Evolutionary conservation across 2,329 filamentous ascomycete species (phyloP).

Genomic region (Aspergillus clavatus): DNA sequence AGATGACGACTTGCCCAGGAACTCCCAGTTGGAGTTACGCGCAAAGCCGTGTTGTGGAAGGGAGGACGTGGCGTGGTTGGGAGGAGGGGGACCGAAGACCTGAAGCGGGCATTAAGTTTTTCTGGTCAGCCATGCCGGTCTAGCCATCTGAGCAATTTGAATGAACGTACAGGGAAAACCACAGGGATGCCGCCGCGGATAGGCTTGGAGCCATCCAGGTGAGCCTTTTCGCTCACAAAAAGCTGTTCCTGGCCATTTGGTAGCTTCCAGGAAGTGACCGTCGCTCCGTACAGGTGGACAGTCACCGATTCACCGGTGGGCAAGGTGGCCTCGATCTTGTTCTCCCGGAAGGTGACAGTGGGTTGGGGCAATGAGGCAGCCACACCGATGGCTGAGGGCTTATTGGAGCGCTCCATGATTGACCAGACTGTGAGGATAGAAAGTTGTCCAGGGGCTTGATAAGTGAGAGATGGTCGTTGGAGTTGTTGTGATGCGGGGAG

Average conservation of each 20-base stretch:
- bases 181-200: slow-evolving; percentile 89
- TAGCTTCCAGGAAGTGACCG: slow-evolving; percentile 89
- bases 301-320: slow-evolving; percentile 83
- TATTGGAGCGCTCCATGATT: slow-evolving; percentile 74
- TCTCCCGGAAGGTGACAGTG: slow-evolving; percentile 68
- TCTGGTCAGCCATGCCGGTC: slow-evolving; percentile 10
- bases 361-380: slow-evolving; percentile 72
- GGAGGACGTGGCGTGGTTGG: slow-evolving; percentile 68
- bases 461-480: background rate
- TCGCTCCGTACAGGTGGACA: slow-evolving; percentile 85
- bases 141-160: background rate
- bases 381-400: slow-evolving; percentile 69
- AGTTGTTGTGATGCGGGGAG: background rate
- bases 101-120: slow-evolving; percentile 10
- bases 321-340: slow-evolving; percentile 71
- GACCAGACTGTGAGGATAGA: background rate
- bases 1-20: slow-evolving; percentile 49
- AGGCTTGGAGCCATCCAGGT: slow-evolving; percentile 79
- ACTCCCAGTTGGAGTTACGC: slow-evolving; percentile 85
- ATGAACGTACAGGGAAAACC: slow-evolving; percentile 75
- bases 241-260: slow-evolving; percentile 73
- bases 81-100: slow-evolving; percentile 80
- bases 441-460: background rate
- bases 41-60: slow-evolving; percentile 95
- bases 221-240: slow-evolving; percentile 75